Percentiles rank a stretch among this genome's conserved stretches.
These are phyloP conservation scores for Solanum appendiculatum DNA, from an alignment of 257 asterid species.

Conservation along the genomic window DNA sequence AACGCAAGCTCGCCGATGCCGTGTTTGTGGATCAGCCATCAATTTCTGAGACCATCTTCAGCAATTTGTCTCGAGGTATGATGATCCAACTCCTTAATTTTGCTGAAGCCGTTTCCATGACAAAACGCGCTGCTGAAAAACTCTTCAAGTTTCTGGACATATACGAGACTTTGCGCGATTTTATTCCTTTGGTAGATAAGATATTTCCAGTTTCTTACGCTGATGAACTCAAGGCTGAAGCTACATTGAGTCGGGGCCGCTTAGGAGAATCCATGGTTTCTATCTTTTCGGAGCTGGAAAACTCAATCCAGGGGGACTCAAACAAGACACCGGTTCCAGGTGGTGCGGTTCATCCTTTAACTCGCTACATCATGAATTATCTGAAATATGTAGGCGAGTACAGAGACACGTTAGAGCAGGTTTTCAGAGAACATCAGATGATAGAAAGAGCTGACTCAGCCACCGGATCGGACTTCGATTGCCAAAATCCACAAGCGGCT, in stretches of 20 bases:
- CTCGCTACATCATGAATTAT: conserved; percentile 65
- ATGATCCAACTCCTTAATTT: conserved; percentile 52
- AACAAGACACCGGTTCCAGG: conserved; percentile 65
- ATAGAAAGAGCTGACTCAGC: conserved; percentile 51
- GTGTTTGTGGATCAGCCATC: conserved; percentile 35
- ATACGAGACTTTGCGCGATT: conserved; percentile 57
- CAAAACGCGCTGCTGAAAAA: conserved; percentile 73
- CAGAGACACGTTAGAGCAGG: conserved; percentile 57
- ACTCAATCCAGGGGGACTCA: conserved; percentile 56
- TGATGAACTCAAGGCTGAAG: conserved; percentile 45
- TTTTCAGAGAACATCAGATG: conserved; percentile 59
- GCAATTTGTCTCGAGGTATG: conserved; percentile 24
- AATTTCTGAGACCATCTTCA: conserved; percentile 19
- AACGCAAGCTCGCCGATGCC: conserved; percentile 33
- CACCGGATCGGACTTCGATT: conserved; percentile 23
- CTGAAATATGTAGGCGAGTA: conserved; percentile 39
- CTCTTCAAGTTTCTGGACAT: conserved; percentile 65
- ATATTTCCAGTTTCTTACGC: conserved; percentile 18
- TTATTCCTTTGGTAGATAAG: conserved; percentile 9
- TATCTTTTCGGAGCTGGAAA: conserved; percentile 57
- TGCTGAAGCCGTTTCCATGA: conserved; percentile 50
- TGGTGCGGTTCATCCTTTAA: conserved; percentile 84
- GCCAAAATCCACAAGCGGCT: conserved; percentile 5
- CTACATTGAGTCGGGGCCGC: conserved; percentile 35
- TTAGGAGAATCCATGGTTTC: conserved; percentile 58